These are phyloP conservation scores for Immersiporthe knoxdaviesiana DNA, from an alignment of 2,329 filamentous ascomycete species.

Conservation along the genomic window DNA sequence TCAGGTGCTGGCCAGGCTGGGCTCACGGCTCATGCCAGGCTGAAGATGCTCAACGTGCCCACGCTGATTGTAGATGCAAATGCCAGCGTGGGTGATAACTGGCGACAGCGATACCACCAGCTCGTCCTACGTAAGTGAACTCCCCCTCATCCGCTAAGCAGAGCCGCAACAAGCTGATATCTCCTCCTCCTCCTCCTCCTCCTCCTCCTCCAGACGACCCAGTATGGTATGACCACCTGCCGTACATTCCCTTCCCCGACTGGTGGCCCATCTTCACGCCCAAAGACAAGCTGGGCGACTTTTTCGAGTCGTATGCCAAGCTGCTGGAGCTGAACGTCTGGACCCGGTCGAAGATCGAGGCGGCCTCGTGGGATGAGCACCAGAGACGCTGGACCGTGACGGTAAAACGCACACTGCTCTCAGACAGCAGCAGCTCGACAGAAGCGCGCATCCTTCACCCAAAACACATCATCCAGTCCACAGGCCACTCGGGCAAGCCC, in stretches of 20 bases:
- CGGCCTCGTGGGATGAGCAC: slow-evolving; percentile 51
- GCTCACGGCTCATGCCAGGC: slow-evolving; percentile 53
- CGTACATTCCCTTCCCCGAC: slow-evolving; percentile 63
- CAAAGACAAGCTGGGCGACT: slow-evolving; percentile 69
- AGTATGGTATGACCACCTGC: slow-evolving; percentile 60
- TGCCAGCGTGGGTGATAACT: slow-evolving; percentile 60
- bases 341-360: slow-evolving; percentile 53
- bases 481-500: slow-evolving; percentile 54
- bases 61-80: slow-evolving; percentile 56
- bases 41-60: slow-evolving; percentile 59
- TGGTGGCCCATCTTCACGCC: slow-evolving; percentile 69
- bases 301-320: slow-evolving; percentile 64
- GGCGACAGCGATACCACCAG: slow-evolving; percentile 60
- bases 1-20: slow-evolving; percentile 59
- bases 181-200: not conserved
- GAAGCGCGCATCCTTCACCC: slow-evolving; percentile 50
- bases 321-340: slow-evolving; percentile 68
- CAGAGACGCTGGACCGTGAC: slow-evolving; percentile 58
- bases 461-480: slow-evolving; percentile 57
- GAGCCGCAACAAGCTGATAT: too few species aligned
- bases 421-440: slow-evolving; percentile 34
- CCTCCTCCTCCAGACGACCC: slow-evolving; percentile 53
- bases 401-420: slow-evolving; percentile 37
- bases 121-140: slow-evolving; percentile 50
- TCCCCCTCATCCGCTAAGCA: too few species aligned